phyloP scores from a whole-genome alignment of 805 yeast species.

The Starmerella sp. region DNA sequence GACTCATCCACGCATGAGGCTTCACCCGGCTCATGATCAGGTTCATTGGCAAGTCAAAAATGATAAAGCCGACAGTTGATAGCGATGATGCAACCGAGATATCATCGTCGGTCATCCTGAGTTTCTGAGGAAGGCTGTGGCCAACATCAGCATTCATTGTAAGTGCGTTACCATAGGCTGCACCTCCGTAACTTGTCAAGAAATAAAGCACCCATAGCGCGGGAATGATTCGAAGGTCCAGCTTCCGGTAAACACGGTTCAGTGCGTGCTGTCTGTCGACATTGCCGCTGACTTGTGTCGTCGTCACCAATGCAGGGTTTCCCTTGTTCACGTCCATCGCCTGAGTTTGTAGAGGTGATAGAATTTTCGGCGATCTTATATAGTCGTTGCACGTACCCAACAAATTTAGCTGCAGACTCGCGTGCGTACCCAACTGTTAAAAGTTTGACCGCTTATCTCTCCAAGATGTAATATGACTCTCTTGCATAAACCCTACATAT shows the following conservation, averaged over 20 bases:
- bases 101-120: constrained; percentile 44
- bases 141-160: constrained; percentile 60
- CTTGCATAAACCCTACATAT: background rate
- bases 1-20: constrained; percentile 75
- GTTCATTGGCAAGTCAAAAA: constrained; percentile 84
- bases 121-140: constrained; percentile 48
- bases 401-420: background rate
- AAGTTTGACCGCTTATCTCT: background rate
- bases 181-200: constrained; percentile 64
- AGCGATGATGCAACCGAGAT: constrained; percentile 67
- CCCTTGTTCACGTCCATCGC: too few species aligned
- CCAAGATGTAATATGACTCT: background rate
- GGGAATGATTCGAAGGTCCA: constrained; percentile 66
- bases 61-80: constrained; percentile 69
- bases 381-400: background rate
- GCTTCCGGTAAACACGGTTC: constrained; percentile 35
- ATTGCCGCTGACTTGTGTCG: too few species aligned
- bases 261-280: background rate
- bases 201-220: constrained; percentile 74
- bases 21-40: constrained; percentile 69
- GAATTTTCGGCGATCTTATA: background rate
- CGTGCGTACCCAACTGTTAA: background rate
- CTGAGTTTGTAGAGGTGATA: constrained; percentile 24
- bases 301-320: too few species aligned
- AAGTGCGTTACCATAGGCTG: constrained; percentile 65